Base-by-base conservation (phyloP, 2,329 filamentous ascomycete genomes). In the Penicillium hesseltinei region DNA sequence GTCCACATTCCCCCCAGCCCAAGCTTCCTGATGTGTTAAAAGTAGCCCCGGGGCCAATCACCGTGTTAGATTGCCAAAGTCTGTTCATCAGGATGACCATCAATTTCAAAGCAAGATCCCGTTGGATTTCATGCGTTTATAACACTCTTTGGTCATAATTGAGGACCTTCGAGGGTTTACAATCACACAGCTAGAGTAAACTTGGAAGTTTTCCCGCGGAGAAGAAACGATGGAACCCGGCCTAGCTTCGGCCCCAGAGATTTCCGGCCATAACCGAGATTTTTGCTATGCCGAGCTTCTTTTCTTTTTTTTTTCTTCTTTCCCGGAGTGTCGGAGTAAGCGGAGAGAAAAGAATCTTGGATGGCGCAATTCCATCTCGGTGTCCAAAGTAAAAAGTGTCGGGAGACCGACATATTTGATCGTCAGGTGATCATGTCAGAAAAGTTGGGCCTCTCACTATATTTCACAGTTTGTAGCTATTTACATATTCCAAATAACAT, bases 221-320 rank as follows among this genome's bases (percentile, higher is more conserved):
- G 33, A 62, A 59, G 15, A 29, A 25, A 58, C 39, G 39, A 50
- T 43, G 54, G 46, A 54, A 60, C 51, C 54, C 39, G 53, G n/a
- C 27, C 47, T 48, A 42, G 36, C 17, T 33, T 56, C 51, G 54
- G 62, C 55, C 54, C 64, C 64, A 66, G 63, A 66, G 56, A 33
- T 66, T 66, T 64, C 64, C 64, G 63, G 38, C 57, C 63, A 36
- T 66, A 65, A 55, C 64, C 64, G 64, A 57, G 52, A 29, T 44
- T 19, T 31, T 23, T 29, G 29, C 23, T 43, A 43, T 51, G 33
- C 59, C 61, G 57, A 63, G 42, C 39, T 45, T 40, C 53, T 13
- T 27, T 21, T 48, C 13, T 39, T 33, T 23, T 31, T 17, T 4
- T 23, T 27, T 31, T 17, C 15, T 19, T 36, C 19, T 43, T n/a